Conservation (phyloP, 2,329 filamentous ascomycete genomes). For the Fusarium acutatum region DNA sequence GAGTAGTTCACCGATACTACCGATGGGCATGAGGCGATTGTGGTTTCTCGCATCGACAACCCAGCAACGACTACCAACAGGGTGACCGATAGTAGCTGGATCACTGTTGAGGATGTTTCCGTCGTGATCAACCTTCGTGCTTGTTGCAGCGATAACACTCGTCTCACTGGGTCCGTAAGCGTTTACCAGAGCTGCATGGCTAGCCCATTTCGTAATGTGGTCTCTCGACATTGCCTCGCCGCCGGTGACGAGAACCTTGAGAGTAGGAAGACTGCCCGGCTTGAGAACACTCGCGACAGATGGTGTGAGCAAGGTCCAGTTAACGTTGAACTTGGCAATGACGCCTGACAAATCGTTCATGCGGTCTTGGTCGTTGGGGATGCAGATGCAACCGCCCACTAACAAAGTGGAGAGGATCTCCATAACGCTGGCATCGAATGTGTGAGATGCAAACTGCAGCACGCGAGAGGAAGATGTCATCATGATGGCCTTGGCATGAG, state of each 20-base stretch:
- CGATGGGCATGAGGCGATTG: constrained; percentile 9
- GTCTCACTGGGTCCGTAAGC: constrained; percentile 28
- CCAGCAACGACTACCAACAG: constrained; percentile 19
- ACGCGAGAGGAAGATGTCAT: constrained; percentile 25
- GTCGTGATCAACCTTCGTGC: not conserved
- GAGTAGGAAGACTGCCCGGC: constrained; percentile 4
- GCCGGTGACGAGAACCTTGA: constrained; percentile 13
- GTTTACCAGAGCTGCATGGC: constrained; percentile 20
- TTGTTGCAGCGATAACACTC: constrained; percentile 2
- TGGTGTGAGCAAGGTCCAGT: constrained; percentile 31
- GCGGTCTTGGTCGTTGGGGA: constrained; percentile 25
- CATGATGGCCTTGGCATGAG: constrained; percentile 26
- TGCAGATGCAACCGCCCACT: constrained; percentile 26
- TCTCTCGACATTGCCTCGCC: constrained; percentile 23
- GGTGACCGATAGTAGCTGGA: constrained; percentile 4
- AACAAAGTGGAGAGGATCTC: constrained; percentile 35
- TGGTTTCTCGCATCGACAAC: constrained; percentile 1
- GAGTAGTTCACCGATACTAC: constrained; percentile 9
- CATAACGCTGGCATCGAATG: constrained; percentile 31
- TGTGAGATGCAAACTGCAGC: constrained; percentile 21
- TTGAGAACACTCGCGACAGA: constrained; percentile 22
- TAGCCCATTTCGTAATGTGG: constrained; percentile 20
- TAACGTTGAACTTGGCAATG: constrained; percentile 12
- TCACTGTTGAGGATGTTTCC: not conserved
- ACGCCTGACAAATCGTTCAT: constrained; percentile 20